Evolutionary conservation across 768 basidiomycete species (phyloP).

Genomic region (Pulveroboletus sp.): DNA sequence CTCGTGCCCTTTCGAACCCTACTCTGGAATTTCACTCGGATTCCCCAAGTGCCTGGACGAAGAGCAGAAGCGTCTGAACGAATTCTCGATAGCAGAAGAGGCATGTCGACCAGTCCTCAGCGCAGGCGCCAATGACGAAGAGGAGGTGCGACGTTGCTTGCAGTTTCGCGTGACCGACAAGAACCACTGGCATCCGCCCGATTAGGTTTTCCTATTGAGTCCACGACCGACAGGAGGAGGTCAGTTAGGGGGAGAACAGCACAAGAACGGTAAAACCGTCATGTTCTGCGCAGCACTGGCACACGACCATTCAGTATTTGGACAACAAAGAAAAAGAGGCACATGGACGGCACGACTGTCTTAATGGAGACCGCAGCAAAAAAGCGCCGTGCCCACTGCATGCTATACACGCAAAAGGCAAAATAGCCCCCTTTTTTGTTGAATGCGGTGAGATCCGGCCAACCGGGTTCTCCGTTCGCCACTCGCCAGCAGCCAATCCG

Average conservation of each 20-base stretch:
- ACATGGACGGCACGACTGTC: conserved; percentile 57
- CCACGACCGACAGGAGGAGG: background rate
- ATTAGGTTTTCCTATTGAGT: background rate
- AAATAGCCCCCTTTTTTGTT: conserved; percentile 69
- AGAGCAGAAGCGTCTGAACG: too few relatives aligned
- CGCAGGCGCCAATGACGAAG: too few relatives aligned
- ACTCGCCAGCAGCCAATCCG: conserved; percentile 65
- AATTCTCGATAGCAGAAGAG: too few relatives aligned
- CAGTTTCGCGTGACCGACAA: too few relatives aligned
- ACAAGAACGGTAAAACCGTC: conserved; percentile 1
- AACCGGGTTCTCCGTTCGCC: conserved; percentile 60
- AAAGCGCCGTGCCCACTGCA: conserved; percentile 77
- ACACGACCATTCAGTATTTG: conserved; percentile 1
- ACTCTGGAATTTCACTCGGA: background rate
- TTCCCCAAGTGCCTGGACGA: background rate
- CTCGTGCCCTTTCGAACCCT: background rate
- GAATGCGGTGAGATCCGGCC: conserved; percentile 76
- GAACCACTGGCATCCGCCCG: too few relatives aligned
- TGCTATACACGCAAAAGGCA: conserved; percentile 48
- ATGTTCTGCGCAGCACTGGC: conserved; percentile 7
- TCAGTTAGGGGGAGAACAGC: background rate
- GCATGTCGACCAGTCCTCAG: too few relatives aligned
- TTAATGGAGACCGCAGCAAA: conserved; percentile 58
- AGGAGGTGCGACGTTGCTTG: too few relatives aligned
- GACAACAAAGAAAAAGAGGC: conserved; percentile 5